Evolutionary conservation across 495 filamentous ascomycete species (phyloP).

Genomic region (Gamarada debralockiae): DNA sequence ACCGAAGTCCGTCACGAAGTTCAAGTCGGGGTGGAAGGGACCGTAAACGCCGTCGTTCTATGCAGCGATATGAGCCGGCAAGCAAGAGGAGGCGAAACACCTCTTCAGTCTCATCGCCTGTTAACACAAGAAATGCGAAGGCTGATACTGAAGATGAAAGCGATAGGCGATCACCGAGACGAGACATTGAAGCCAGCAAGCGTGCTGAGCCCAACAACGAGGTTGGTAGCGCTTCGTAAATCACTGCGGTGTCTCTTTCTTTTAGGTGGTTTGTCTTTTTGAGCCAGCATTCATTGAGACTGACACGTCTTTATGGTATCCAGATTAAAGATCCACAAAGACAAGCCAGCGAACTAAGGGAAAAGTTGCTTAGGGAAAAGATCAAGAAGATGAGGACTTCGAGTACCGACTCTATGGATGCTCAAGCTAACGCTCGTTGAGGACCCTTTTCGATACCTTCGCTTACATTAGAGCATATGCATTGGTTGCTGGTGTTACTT

Average conservation of each 20-base stretch:
- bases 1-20: constrained; percentile 38
- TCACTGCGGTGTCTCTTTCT: constrained; percentile 14
- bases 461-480: neutral
- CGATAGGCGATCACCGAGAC: constrained; percentile 34
- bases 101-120: constrained; percentile 30
- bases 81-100: constrained; percentile 33
- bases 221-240: constrained; percentile 46
- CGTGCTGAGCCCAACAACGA: constrained; percentile 29
- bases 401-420: constrained; percentile 35
- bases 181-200: constrained; percentile 7
- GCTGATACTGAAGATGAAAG: constrained; percentile 62
- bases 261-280: neutral
- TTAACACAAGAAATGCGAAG: constrained; percentile 23
- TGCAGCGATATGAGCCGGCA: constrained; percentile 48
- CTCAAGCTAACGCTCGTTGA: constrained; percentile 37
- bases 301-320: constrained; percentile 18
- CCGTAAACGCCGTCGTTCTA: constrained; percentile 46
- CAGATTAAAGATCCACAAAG: constrained; percentile 40
- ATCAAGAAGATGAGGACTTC: constrained; percentile 61
- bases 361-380: constrained; percentile 64
- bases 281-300: constrained; percentile 12
- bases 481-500: neutral
- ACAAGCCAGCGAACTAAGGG: constrained; percentile 54
- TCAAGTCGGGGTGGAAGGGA: constrained; percentile 33
- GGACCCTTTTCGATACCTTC: constrained; percentile 35